These are phyloP conservation scores for Cutaneotrichosporon cyanovorans DNA, from an alignment of 1,284 basidiomycete species.

Conservation along the genomic window DNA sequence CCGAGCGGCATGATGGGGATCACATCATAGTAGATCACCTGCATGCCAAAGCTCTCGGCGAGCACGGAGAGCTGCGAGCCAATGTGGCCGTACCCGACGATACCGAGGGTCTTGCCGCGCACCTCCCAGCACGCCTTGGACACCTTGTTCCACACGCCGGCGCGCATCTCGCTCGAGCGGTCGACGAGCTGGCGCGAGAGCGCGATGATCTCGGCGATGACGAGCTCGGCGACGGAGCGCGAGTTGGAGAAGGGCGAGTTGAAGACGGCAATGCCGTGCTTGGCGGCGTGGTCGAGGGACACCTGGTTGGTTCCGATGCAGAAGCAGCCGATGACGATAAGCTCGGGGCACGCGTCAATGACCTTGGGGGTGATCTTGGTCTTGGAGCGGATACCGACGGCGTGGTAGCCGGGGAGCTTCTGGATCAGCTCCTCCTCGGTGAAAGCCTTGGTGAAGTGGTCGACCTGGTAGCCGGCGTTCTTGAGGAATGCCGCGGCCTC, in stretches of 20 bases:
- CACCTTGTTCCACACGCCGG: constrained; percentile 97
- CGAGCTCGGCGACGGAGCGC: constrained; percentile 95
- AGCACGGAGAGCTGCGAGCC: constrained; percentile 95
- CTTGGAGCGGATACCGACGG: constrained; percentile 93
- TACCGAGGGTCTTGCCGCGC: constrained; percentile 94
- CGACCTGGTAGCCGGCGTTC: constrained; percentile 83
- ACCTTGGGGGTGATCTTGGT: constrained; percentile 90
- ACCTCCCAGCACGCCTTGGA: constrained; percentile 98
- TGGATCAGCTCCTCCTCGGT: constrained; percentile 85
- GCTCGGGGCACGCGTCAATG: constrained; percentile 78
- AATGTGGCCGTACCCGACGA: constrained; percentile 98
- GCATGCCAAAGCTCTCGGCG: constrained; percentile 92
- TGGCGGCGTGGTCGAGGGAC: constrained; percentile 74
- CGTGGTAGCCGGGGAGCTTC: constrained; percentile 83
- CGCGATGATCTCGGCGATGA: constrained; percentile 87
- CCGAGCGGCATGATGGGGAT: constrained; percentile 98
- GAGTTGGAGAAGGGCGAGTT: constrained; percentile 99
- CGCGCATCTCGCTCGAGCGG: constrained; percentile 76
- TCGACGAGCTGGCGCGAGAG: constrained; percentile 93
- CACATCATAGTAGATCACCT: constrained; percentile 92
- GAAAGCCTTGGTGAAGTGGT: constrained; percentile 79
- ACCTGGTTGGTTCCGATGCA: constrained; percentile 99
- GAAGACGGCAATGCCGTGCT: constrained; percentile 93
- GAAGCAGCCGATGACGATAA: constrained; percentile 96
- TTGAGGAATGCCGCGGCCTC: constrained; percentile 78